Base-by-base conservation (phyloP, 257 asterid genomes). In the Echium plantagineum region DNA sequence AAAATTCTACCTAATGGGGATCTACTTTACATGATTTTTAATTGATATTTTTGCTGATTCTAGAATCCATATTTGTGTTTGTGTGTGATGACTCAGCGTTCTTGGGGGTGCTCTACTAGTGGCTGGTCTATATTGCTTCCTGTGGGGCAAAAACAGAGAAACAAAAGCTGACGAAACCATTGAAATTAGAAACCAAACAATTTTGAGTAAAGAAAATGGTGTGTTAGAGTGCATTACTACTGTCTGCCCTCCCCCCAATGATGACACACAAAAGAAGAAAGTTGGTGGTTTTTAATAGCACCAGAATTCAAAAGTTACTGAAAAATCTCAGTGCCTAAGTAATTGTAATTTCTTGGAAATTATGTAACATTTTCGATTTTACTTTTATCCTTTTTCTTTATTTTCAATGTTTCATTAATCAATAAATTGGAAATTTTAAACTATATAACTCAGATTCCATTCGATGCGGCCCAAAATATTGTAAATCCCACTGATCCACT, bases 131-230 rank as follows among this genome's bases (percentile, higher is more conserved):
- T 83, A 80, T 20, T 54, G 81, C 54, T 81, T 74, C 63, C 59
- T 83, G 51, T 83, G 86, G 90, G 86, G 86, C 24, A 83, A 73
- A 63, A 74, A 74, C 15, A 18, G 21, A 71, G 85, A 76, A 64
- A 42, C 62, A 31, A 65, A 66, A 62, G 3, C 7, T 16, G 26
- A 26, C 15, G 12, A 15, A 31, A 21, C 49, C 2, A 42, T 17
- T 9, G 70, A 60, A 48, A 65, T 64, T 15, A 60, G 59, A 32
- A 15, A 63, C 59, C 19, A 62, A 58, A 32, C 20, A 15, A 55
- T 42, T 13, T 42, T 13, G 49, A 42, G 55, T 30, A 64, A 63
- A 17, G 66, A 67, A 7, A 73, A 75, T 15, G 59, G 67, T 46
- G 68, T 48, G 13, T 31, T 75, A 52, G 76, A 71, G 9, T 58